Evolutionary conservation across 352 stramenopile genomes (phyloP).

Genomic region (Globisporangium echinulatum): DNA sequence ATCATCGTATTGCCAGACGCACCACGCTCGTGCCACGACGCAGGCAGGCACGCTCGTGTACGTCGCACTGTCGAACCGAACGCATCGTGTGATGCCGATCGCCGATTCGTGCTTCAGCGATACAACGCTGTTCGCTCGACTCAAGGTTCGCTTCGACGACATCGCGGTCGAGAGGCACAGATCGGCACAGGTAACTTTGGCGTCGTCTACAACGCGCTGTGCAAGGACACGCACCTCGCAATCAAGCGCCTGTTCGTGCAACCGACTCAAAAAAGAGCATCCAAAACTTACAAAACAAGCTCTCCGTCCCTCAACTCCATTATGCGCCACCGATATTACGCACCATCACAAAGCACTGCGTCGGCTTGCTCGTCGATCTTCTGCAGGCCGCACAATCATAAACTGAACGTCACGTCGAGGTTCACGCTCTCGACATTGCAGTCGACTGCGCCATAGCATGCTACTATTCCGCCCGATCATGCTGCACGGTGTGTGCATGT

Average conservation of each 20-base stretch:
- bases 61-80: constrained; percentile 64
- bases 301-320: constrained; percentile 77
- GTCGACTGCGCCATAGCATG: constrained; percentile 61
- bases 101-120: constrained; percentile 57
- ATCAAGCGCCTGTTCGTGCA: constrained; percentile 59
- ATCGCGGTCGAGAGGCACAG: constrained; percentile 53
- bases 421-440: constrained; percentile 60
- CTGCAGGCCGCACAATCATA: constrained; percentile 59
- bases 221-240: constrained; percentile 66
- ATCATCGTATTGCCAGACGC: constrained; percentile 59
- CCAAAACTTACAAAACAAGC: constrained; percentile 71
- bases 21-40: constrained; percentile 54
- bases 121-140: constrained; percentile 54
- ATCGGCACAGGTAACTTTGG: constrained; percentile 73
- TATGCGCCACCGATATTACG: constrained; percentile 60
- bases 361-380: constrained; percentile 55
- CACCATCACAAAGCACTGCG: constrained; percentile 67
- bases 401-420: constrained; percentile 68
- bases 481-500: constrained; percentile 22
- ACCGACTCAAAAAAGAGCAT: constrained; percentile 48
- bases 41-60: constrained; percentile 71
- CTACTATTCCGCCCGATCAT: constrained; percentile 55
- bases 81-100: constrained; percentile 37
- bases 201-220: constrained; percentile 73
- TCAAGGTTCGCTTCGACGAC: constrained; percentile 59